Evolutionary conservation across 2,329 filamentous ascomycete genomes (phyloP), one percentile per base, ranked within the genome.

Genomic region (Phaeosphaeria sp.): DNA sequence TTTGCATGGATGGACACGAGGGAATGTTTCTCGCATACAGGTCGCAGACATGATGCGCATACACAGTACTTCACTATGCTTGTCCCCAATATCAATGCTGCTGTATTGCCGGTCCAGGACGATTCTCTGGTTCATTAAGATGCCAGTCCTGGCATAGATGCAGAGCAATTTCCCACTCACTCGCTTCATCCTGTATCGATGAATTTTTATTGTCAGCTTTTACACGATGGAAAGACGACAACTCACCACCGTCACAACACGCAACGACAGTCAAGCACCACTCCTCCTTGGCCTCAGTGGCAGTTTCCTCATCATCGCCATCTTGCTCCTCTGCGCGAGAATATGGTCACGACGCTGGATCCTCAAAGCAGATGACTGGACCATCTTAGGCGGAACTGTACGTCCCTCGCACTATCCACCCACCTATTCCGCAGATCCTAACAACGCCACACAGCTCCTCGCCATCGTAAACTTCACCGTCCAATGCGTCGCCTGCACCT

Each of bases 321-420:
- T 68, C 9, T 17, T 42, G 11, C 53, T 72, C 5, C 60, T 72
- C 6, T 25, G 45, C 20, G 67, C 66, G 48, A 55, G 68, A 18
- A 30, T 71, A 5, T 71, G 66, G 68, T 66, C 64, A 4, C 51
- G 69, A 21, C 3, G 51, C 4, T 52, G 36, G 9, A 51, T 55
- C 3, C 47, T 72, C 18, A 57, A 65, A 46, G 30, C 56, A 21
- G 69, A 70, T 42, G 68, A 71, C 51, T 70, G 66, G 64, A 65
- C 63, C 8, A 59, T 64, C 1, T 36, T 66, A 1, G 60, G 24
- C 25, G 66, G 59, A 21, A 70, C 67, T 15, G 68, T 70, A 61
- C 40, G 59, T 54, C 30, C 15, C 30, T 24, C 3, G 22, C 22
- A 20, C 13, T 22, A 1, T 46, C 17, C 17, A 20, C 40, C 24